Evolutionary conservation across 257 asterid species (phyloP).

Genomic region (Solanum chiquidenum): DNA sequence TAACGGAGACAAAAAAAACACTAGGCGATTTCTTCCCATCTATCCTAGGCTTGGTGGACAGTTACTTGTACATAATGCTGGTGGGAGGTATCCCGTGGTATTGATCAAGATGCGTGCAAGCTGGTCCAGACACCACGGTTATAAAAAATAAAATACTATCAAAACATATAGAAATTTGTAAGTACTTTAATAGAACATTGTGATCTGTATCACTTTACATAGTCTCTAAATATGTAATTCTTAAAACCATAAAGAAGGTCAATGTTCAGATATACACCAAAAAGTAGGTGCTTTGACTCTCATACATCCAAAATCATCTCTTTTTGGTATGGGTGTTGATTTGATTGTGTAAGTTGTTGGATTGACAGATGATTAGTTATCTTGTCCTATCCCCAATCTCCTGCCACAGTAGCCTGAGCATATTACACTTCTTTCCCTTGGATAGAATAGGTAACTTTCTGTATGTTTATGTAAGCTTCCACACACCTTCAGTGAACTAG

Average conservation of each 20-base stretch:
- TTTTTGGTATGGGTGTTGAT: background rate
- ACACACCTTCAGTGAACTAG: background rate
- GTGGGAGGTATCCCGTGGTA: background rate
- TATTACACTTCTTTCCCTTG: background rate
- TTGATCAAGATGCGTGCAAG: background rate
- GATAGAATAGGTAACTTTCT: background rate
- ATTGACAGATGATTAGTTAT: background rate
- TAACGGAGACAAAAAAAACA: background rate
- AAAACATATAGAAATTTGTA: background rate
- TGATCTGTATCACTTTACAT: background rate
- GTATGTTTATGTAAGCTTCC: background rate
- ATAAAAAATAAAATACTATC: background rate
- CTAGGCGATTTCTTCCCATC: background rate
- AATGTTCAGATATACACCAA: background rate
- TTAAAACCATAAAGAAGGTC: background rate
- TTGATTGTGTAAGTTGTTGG: background rate
- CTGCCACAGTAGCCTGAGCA: background rate
- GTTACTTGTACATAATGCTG: background rate
- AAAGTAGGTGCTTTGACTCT: background rate
- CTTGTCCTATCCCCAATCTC: background rate
- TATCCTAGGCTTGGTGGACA: background rate
- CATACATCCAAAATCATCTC: background rate
- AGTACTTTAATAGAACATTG: background rate
- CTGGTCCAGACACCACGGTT: background rate
- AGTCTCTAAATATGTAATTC: background rate